These are phyloP conservation scores for Boehmeria nivea DNA, from an alignment of 306 rosid species.

Conservation along the genomic window DNA sequence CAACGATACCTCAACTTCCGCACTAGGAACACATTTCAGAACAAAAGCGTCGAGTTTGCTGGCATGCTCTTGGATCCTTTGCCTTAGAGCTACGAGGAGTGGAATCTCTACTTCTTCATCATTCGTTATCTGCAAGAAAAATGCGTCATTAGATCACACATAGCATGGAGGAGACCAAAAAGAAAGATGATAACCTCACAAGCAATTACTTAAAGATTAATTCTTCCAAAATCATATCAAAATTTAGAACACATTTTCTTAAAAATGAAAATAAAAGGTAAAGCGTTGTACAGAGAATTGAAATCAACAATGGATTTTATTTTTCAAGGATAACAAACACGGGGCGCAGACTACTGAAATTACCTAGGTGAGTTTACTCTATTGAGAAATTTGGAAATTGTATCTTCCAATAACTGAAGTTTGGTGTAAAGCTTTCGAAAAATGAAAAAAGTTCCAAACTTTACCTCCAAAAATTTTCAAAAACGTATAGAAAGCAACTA, in stretches of 20 bases:
- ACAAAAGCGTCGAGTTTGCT: conserved; percentile 60
- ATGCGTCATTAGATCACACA: conserved; percentile 19
- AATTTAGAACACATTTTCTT: background rate
- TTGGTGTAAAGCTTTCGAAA: background rate
- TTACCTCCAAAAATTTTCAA: background rate
- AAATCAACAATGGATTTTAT: too few relatives aligned
- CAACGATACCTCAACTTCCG: conserved; percentile 60
- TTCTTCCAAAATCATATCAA: background rate
- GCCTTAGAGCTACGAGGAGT: conserved; percentile 59
- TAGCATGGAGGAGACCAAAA: too few relatives aligned
- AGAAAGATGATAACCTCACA: too few relatives aligned
- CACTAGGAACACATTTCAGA: conserved; percentile 50
- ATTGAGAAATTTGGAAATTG: too few relatives aligned
- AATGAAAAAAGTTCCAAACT: background rate
- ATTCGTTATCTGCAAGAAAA: conserved; percentile 52
- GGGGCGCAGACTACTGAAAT: too few relatives aligned
- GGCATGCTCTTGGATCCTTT: conserved; percentile 75
- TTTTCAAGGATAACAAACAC: too few relatives aligned
- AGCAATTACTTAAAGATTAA: background rate
- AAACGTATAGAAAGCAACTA: too few relatives aligned
- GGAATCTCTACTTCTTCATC: conserved; percentile 62
- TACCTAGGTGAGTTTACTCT: too few relatives aligned
- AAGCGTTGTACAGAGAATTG: too few relatives aligned
- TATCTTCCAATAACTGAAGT: too few relatives aligned
- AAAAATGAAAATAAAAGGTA: background rate